Base-by-base conservation (phyloP, 2,329 filamentous ascomycete genomes). In the Paraphaeosphaeria sporulosa region DNA sequence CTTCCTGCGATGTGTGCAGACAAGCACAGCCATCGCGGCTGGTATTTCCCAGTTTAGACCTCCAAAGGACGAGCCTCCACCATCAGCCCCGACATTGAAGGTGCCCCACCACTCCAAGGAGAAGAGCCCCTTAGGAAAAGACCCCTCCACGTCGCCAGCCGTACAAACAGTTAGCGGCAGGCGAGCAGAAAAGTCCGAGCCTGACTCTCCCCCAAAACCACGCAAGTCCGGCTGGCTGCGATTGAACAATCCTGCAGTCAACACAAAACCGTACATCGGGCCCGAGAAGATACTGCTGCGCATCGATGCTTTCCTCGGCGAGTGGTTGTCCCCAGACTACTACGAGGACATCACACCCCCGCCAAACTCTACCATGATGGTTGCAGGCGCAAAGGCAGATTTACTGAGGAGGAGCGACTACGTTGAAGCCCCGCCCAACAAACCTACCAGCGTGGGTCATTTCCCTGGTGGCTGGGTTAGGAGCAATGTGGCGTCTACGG, bases 311-410 rank as follows among this genome's bases (percentile, higher is more conserved):
- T 97, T 96, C 73, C 84, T 99, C 0, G 94, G 95, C 51, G 95
- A 99, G 82, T 99, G 95, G 95, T 84, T 98, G 32, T 92, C 91
- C 1, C 92, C 93, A 1, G 90, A 94, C 72, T 99, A 99, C 77
- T 99, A 94, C 71, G 93, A 97, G 64, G 86, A 91, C 55, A 97
- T 97, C 65, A 94, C 91, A 0, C 92, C 93, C 3, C 95, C 95
- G 12, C 95, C 95, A 0, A 87, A 88, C 46, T 94, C 93, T 3
- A 87, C 90, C 4, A 86, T 95, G 79, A 96, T 99, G 92, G 84
- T 98, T 2, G 91, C 91, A 27, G 87, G 88, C 43, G 94, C 95
- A 32, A 98, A 97, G 78, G 91, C 92, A 25, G 92, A 96, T 70
- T 82, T 99, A 3, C 82, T 97, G 49, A 87, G 90, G 56, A 86